A percentile compares a stretch with the other conserved stretches of the same genome.
Evolutionary conservation across 257 asterid species (phyloP).

Genomic region (Solanum etuberosum): DNA sequence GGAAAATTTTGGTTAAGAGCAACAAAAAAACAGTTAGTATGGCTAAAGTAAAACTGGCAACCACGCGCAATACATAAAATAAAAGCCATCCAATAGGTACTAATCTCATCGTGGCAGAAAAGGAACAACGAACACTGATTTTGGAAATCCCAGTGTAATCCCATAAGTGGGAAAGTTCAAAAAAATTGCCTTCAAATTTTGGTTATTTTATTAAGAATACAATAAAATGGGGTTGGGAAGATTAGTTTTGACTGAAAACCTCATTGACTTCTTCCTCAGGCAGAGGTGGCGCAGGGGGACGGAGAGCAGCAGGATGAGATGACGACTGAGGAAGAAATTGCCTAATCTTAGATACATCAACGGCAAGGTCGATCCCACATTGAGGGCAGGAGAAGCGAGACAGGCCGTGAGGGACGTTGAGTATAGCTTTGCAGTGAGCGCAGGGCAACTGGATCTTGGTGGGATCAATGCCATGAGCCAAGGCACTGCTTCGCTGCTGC

Average conservation of each 20-base stretch:
- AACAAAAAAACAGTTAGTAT: not conserved
- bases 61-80: not conserved
- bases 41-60: not conserved
- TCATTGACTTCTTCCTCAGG: constrained; percentile 84
- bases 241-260: constrained; percentile 27
- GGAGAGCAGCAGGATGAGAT: not conserved
- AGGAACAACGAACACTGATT: not conserved
- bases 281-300: constrained; percentile 8
- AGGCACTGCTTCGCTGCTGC: constrained; percentile 30
- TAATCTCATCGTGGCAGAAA: not conserved
- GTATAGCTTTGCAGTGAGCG: constrained; percentile 82
- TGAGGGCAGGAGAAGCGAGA: constrained; percentile 84
- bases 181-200: not conserved
- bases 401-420: constrained; percentile 85
- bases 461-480: constrained; percentile 90
- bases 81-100: not conserved
- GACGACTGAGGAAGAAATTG: constrained; percentile 30
- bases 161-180: not conserved
- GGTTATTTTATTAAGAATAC: not conserved
- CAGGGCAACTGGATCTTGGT: constrained; percentile 96
- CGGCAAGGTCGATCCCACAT: constrained; percentile 67
- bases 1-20: not conserved
- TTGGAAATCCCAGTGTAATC: not conserved
- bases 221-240: not conserved
- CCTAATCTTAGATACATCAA: constrained; percentile 56